Evolutionary conservation across 2,329 filamentous ascomycete genomes (phyloP).

Genomic region (Lecanicillium sp.): DNA sequence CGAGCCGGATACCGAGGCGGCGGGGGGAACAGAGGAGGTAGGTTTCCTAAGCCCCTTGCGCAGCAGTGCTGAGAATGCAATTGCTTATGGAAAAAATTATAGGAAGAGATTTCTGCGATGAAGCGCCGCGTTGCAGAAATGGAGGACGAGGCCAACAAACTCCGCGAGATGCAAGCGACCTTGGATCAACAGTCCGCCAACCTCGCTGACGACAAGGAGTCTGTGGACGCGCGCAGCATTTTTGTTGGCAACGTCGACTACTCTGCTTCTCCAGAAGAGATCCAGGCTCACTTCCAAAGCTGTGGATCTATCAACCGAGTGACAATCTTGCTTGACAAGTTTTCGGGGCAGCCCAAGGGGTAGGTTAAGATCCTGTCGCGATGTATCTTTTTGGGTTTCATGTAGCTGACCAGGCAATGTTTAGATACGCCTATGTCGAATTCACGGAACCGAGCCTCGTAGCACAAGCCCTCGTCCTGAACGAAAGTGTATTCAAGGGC

Average conservation of each 20-base stretch:
- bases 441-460: constrained; percentile 92
- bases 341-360: constrained; percentile 99
- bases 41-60: constrained; percentile 1
- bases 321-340: constrained; percentile 95
- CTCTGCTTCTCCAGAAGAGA: constrained; percentile 91
- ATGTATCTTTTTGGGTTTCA: background rate
- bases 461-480: constrained; percentile 85
- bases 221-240: constrained; percentile 89
- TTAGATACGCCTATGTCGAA: constrained; percentile 96
- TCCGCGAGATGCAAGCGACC: constrained; percentile 77
- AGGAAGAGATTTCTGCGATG: constrained; percentile 81
- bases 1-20: constrained; percentile 7
- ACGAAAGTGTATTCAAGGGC: constrained; percentile 92
- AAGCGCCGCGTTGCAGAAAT: constrained; percentile 81
- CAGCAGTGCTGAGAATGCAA: background rate
- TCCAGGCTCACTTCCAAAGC: constrained; percentile 96
- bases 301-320: constrained; percentile 97
- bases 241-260: constrained; percentile 99
- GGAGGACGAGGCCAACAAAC: constrained; percentile 81
- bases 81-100: constrained; percentile 7
- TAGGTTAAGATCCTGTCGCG: constrained; percentile 34
- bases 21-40: constrained; percentile 10
- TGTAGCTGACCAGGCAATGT: constrained; percentile 12
- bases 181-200: constrained; percentile 80
- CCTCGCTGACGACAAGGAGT: constrained; percentile 86